These are phyloP conservation scores for Sphagnum fallax DNA, from an alignment of 228 moss, liverwort and hornwort genomes.

Conservation along the genomic window DNA sequence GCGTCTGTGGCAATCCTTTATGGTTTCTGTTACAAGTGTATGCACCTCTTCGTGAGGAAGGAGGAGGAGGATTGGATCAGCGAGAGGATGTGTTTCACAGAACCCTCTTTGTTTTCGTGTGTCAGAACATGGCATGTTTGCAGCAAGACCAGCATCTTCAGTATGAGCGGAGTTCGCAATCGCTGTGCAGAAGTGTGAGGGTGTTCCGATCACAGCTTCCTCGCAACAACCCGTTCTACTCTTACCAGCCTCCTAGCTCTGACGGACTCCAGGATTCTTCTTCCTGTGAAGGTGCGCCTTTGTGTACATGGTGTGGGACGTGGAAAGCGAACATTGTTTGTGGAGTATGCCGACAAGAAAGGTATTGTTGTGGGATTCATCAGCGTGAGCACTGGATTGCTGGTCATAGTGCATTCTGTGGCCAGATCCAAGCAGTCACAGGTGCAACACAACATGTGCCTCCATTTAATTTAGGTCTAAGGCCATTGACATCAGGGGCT, in stretches of 20 bases:
- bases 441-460: slow-evolving; percentile 3
- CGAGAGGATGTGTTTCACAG: slow-evolving; percentile 59
- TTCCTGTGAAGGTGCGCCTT: slow-evolving; percentile 23
- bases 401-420: slow-evolving; percentile 60
- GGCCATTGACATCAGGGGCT: not conserved
- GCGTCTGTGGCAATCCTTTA: slow-evolving; percentile 63
- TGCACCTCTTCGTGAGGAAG: slow-evolving; percentile 37
- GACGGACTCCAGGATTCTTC: slow-evolving; percentile 27
- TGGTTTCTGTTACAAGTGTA: slow-evolving; percentile 74
- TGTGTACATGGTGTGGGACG: slow-evolving; percentile 86
- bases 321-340: slow-evolving; percentile 71
- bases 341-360: slow-evolving; percentile 61
- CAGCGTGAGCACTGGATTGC: slow-evolving; percentile 79
- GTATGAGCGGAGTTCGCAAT: slow-evolving; percentile 27
- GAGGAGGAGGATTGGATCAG: slow-evolving; percentile 9
- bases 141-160: slow-evolving; percentile 76
- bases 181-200: slow-evolving; percentile 49
- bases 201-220: slow-evolving; percentile 76
- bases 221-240: slow-evolving; percentile 56
- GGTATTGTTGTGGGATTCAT: slow-evolving; percentile 67
- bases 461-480: too few species aligned
- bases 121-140: slow-evolving; percentile 68
- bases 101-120: slow-evolving; percentile 68
- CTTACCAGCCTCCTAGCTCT: slow-evolving; percentile 36
- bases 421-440: slow-evolving; percentile 36